These are phyloP conservation scores for Senna tora DNA, from an alignment of 306 rosid species.

Conservation along the genomic window DNA sequence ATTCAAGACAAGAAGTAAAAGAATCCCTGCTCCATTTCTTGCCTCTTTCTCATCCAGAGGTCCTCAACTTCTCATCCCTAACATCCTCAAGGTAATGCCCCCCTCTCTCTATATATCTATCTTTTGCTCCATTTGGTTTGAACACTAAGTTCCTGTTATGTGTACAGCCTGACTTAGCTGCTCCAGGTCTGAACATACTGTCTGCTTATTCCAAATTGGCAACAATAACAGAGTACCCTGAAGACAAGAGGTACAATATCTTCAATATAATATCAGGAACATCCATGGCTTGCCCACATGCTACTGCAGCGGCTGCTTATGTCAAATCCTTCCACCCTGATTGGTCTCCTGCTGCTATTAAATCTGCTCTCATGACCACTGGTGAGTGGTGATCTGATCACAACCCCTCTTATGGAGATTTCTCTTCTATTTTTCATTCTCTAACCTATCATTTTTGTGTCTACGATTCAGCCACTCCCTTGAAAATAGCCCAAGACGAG, in stretches of 20 bases:
- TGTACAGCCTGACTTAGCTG: conserved; percentile 78
- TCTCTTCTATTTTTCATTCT: not conserved
- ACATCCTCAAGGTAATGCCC: conserved; percentile 68
- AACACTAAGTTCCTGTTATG: conserved; percentile 11
- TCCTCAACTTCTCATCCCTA: conserved; percentile 53
- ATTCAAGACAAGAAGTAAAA: conserved; percentile 43
- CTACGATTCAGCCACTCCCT: conserved; percentile 60
- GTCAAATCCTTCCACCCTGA: conserved; percentile 85
- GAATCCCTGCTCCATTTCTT: conserved; percentile 57
- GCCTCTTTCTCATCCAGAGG: conserved; percentile 87
- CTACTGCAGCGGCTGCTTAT: conserved; percentile 69
- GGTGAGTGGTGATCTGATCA: too few relatives aligned
- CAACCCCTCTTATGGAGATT: not conserved
- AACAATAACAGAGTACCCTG: conserved; percentile 44
- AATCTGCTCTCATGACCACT: conserved; percentile 92
- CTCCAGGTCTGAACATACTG: conserved; percentile 83
- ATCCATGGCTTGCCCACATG: conserved; percentile 93
- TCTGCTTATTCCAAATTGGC: conserved; percentile 63
- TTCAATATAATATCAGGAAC: conserved; percentile 82
- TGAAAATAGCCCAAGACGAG: conserved; percentile 41
- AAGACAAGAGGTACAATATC: conserved; percentile 47
- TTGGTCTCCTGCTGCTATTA: conserved; percentile 93
- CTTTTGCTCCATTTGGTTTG: not conserved
- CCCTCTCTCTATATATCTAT: not conserved
- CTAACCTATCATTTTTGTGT: conserved; percentile 20